Base-by-base conservation (phyloP, 2,329 filamentous ascomycete species). In the Neofusicoccum cordaticola region DNA sequence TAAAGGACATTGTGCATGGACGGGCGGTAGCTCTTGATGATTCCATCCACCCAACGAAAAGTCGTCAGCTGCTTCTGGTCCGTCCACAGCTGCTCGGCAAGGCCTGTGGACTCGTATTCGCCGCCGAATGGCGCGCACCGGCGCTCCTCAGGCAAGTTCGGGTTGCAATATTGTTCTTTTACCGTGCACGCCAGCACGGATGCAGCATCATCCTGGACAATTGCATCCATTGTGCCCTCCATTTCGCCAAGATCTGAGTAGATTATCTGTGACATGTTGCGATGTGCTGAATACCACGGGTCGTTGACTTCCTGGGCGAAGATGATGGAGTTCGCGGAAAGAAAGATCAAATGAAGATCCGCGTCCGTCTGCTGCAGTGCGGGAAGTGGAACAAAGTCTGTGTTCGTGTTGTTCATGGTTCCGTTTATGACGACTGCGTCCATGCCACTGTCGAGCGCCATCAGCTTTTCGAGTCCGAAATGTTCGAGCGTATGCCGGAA, bases 291-390 rank as follows among this genome's bases (percentile, higher is more conserved):
- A 50, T 74, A 75, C 69, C 73, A 72, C 3, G 73, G 73, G 62
- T 78, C 75, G 19, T 70, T 63, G 42, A 71, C 69, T 13, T 71
- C 69, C 8, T 67, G 53, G 1, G 58, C 48, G 64, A 72, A 77
- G 8, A 37, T 52, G 31, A 78, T 68, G 19, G 47, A 60, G 35
- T 73, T 73, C 2, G 69, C 60, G 13, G 69, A 67, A 5, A 78
- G 68, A 64, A 74, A 75, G 48, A 75, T 68, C 5, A 77, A 48
- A 15, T 69, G 68, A 7, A 73, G 52, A 51, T 78, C 76, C 7
- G 72, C 71, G 51, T 76, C 70, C 2, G 62, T 67, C n/a, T 68
- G 66, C 4, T 67, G 67, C 42, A 78, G 70, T 44, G 67, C 69
- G 15, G 70, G 66, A 37, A 75, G 71, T 1, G 76, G 72, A 11